Conservation (phyloP, 2,329 filamentous ascomycete genomes). For the Fusarium agapanthi region DNA sequence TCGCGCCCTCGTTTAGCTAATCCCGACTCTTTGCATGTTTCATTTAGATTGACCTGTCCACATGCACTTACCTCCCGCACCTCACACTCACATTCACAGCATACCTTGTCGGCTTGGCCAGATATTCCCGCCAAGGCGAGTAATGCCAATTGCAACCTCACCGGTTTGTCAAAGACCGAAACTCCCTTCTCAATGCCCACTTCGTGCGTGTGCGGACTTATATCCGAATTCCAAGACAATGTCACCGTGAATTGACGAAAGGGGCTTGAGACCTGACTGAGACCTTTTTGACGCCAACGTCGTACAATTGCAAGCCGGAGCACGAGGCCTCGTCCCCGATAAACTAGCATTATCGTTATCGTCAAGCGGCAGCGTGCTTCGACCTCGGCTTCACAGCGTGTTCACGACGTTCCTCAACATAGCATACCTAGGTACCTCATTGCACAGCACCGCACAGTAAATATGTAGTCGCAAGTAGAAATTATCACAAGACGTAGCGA, state of each 20-base stretch:
- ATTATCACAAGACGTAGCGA: constrained; percentile 17
- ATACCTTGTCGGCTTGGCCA: neutral
- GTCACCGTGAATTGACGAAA: neutral
- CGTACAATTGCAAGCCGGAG: constrained; percentile 4
- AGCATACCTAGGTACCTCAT: neutral
- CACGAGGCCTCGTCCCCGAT: neutral
- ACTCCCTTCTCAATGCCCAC: neutral
- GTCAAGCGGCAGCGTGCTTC: constrained; percentile 8
- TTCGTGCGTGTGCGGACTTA: neutral
- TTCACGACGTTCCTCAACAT: constrained; percentile 9
- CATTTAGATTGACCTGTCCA: constrained; percentile 28
- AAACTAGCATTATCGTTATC: neutral
- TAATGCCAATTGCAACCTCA: neutral
- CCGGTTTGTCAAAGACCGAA: neutral
- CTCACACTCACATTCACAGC: neutral
- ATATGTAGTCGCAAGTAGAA: neutral
- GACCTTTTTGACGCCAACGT: constrained; percentile 10
- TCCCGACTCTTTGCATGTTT: constrained; percentile 25
- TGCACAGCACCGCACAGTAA: neutral
- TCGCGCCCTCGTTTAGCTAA: neutral
- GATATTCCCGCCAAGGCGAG: neutral
- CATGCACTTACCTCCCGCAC: constrained; percentile 10
- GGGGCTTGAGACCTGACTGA: constrained; percentile 20
- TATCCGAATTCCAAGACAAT: constrained; percentile 8
- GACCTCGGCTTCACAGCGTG: constrained; percentile 1